These are phyloP conservation scores for Hydrangea macrophylla DNA, from an alignment of 148 eudicot genomes.

Conservation along the genomic window DNA sequence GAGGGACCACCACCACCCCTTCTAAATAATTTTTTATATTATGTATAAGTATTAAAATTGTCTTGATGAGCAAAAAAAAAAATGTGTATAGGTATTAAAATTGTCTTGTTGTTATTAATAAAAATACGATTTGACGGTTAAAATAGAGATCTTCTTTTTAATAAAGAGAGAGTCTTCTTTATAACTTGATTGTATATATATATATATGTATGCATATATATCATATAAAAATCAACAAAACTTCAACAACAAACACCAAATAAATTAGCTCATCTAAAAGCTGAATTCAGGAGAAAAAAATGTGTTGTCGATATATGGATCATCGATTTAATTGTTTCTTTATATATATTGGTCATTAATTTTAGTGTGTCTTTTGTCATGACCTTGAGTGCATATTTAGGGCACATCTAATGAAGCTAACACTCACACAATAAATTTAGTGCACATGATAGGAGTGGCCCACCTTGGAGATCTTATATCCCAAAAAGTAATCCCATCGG, in stretches of 20 bases:
- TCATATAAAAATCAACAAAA: conserved; percentile 10
- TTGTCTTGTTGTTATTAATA: too few species aligned
- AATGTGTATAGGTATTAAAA: too few species aligned
- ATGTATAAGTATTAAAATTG: not conserved
- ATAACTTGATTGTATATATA: too few species aligned
- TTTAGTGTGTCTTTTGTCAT: not conserved
- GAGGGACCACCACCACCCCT: conserved; percentile 52
- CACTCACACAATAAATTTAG: too few species aligned
- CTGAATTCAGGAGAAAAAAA: not conserved
- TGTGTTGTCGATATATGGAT: not conserved
- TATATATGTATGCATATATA: not conserved
- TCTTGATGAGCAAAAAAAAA: too few species aligned
- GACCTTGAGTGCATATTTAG: not conserved
- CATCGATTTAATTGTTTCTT: not conserved
- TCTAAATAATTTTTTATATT: conserved; percentile 1
- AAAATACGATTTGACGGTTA: too few species aligned
- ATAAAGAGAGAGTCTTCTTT: too few species aligned
- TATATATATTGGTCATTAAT: not conserved
- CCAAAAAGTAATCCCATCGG: conserved; percentile 15
- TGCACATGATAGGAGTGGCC: conserved; percentile 8
- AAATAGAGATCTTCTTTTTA: too few species aligned
- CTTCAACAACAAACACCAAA: conserved; percentile 25
- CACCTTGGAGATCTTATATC: conserved; percentile 24
- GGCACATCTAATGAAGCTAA: conserved; percentile 11
- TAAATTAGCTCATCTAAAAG: conserved; percentile 15